Evolutionary conservation across 768 basidiomycete species (phyloP).

Genomic region (Aureoboletus auriporus): DNA sequence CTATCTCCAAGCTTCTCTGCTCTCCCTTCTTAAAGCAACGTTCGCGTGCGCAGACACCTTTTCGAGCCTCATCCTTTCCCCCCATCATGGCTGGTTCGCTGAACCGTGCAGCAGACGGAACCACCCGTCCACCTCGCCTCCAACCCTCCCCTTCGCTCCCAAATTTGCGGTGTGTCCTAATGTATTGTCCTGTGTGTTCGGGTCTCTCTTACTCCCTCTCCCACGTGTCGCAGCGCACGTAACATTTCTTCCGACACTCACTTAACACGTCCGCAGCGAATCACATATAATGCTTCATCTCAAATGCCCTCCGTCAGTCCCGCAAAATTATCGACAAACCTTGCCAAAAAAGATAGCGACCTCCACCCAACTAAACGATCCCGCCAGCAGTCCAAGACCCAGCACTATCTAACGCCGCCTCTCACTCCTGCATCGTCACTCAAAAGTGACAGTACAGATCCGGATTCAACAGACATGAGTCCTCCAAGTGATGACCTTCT

Average conservation of each 20-base stretch:
- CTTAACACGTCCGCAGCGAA: slow-evolving; percentile 26
- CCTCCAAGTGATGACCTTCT: slow-evolving; percentile 12
- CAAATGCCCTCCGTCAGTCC: slow-evolving; percentile 16
- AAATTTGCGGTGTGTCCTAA: slow-evolving; percentile 52
- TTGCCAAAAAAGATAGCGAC: slow-evolving; percentile 17
- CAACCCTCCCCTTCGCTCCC: slow-evolving; percentile 69
- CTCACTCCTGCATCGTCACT: slow-evolving; percentile 64
- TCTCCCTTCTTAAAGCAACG: slow-evolving; percentile 29
- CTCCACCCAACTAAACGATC: slow-evolving; percentile 13
- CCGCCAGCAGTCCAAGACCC: slow-evolving; percentile 24
- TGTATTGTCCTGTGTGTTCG: neutral
- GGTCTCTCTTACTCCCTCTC: slow-evolving; percentile 9
- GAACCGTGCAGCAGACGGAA: slow-evolving; percentile 18
- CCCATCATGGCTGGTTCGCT: slow-evolving; percentile 28
- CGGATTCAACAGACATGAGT: slow-evolving; percentile 28
- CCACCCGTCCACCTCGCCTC: slow-evolving; percentile 43
- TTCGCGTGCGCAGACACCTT: slow-evolving; percentile 25
- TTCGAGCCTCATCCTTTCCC: slow-evolving; percentile 25
- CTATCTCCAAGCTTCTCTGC: slow-evolving; percentile 29
- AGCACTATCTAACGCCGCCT: slow-evolving; percentile 58
- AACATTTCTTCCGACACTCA: slow-evolving; percentile 25
- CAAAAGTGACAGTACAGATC: slow-evolving; percentile 34
- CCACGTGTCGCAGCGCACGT: slow-evolving; percentile 23
- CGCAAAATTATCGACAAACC: slow-evolving; percentile 7
- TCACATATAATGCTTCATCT: slow-evolving; percentile 14